Base-by-base conservation (phyloP, 1,139 yeast genomes). In the Sugiyamaella novakii region DNA sequence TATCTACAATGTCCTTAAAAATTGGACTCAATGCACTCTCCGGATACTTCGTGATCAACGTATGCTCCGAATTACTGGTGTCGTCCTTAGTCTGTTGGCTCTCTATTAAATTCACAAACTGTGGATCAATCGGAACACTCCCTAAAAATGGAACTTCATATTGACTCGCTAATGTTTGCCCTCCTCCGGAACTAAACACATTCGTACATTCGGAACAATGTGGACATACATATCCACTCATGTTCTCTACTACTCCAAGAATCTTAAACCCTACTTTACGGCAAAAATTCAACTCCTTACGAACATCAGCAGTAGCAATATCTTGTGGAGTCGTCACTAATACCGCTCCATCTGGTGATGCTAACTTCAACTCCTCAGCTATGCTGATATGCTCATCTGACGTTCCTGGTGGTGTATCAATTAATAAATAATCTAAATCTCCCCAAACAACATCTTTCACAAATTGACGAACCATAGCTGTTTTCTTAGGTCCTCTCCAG, bases 351-450 rank as follows among this genome's bases (percentile, higher is more conserved):
- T 88, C 96, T 1, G 95, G 91, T 1, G 80, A 77, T 7, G 85
- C 82, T 62, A 73, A 78, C 51, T 87, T 70, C 44, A 92, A 74
- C 64, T 88, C 95, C 65, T 94, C 98, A 1, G 97, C 98, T 25
- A 94, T 84, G 2, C 97, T 91, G 38, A 94, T 92, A 67, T 94
- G 99, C 66, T 94, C 99, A 66, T 94, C 99, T 0, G 96, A 85
- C 0, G 99, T 92, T 0, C 99, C 99, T 0, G 99, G 99, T 0
- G 99, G 99, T 0, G 99, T 92, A 63, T 94, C 99, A 6, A 94
- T 91, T 37, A 94, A 71, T 50, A 94, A 70, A 63, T 87, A 94
- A 66, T 91, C 97, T 41, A 73, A 63, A 14, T 76, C 77, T 0
- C 89, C 96, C 98, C 98, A 94, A 15, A 80, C 80, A 1, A 92